phyloP scores from a whole-genome alignment of 2,329 filamentous ascomycete genomes.

The Elsinoe arachidis region DNA sequence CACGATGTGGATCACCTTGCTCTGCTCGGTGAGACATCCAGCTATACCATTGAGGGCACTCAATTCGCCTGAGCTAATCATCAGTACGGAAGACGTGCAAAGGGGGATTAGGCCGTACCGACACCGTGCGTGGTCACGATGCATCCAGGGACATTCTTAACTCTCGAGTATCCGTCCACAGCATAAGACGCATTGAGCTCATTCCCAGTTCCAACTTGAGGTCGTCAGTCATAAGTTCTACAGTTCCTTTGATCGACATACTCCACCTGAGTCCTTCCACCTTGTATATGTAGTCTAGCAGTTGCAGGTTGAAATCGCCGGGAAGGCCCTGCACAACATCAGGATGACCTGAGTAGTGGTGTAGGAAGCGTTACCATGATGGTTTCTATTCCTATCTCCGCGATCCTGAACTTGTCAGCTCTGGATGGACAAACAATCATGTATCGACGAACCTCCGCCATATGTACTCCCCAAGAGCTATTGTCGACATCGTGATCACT shows the following conservation, averaged over 20 bases:
- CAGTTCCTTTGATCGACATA: neutral
- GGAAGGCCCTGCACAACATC: constrained; percentile 28
- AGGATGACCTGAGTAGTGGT: neutral
- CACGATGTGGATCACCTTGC: constrained; percentile 39
- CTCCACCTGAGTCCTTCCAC: constrained; percentile 32
- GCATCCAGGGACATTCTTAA: constrained; percentile 42
- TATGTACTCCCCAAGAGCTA: constrained; percentile 9
- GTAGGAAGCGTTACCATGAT: constrained; percentile 2
- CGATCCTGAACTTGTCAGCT: constrained; percentile 6
- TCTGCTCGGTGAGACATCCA: constrained; percentile 35
- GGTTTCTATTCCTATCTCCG: constrained; percentile 3
- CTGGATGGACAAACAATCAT: neutral
- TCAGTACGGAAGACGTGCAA: neutral
- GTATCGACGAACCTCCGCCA: constrained; percentile 1
- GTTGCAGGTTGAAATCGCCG: constrained; percentile 39
- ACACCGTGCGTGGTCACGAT: constrained; percentile 54
- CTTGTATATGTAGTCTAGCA: constrained; percentile 36
- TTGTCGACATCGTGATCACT: neutral
- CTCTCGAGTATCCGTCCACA: constrained; percentile 49
- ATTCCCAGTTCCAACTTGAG: constrained; percentile 44
- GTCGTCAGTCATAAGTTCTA: neutral
- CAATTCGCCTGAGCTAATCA: constrained; percentile 27
- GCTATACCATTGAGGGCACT: constrained; percentile 39
- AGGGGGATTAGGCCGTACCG: constrained; percentile 27
- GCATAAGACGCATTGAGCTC: constrained; percentile 52